These are phyloP conservation scores for Mortierella sp. DNA, from an alignment of 371 early-diverging fungal species.

Conservation along the genomic window DNA sequence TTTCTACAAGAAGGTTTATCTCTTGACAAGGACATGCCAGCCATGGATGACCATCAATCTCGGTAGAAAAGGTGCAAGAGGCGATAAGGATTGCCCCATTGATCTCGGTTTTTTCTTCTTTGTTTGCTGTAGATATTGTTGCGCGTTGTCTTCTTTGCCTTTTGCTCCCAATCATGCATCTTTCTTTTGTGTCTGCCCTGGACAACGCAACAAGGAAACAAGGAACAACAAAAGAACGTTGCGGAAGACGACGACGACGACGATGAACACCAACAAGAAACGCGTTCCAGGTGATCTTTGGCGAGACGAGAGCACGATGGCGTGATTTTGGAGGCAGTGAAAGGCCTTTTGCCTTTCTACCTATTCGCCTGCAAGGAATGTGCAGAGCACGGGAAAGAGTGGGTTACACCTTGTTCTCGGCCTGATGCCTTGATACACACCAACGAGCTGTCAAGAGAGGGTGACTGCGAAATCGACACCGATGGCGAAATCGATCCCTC, in stretches of 20 bases:
- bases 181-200: neutral
- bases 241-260: neutral
- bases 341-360: no score
- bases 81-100: constrained; percentile 9
- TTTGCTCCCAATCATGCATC: constrained; percentile 3
- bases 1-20: neutral
- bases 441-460: no score
- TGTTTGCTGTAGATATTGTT: neutral
- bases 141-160: no score
- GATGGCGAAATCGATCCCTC: constrained; percentile 11
- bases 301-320: constrained; percentile 10
- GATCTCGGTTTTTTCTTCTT: neutral
- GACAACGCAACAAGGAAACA: neutral
- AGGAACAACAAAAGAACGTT: neutral
- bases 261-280: neutral
- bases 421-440: neutral
- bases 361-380: no score
- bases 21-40: neutral
- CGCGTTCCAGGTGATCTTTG: constrained; percentile 4
- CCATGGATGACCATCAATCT: neutral
- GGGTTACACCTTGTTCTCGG: no score
- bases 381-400: neutral
- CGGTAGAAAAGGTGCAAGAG: constrained; percentile 11
- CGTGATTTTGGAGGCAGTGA: constrained; percentile 5
- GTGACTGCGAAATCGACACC: neutral